These are phyloP conservation scores for Salvia rosmarinus DNA, from an alignment of 257 asterid genomes.

Conservation along the genomic window DNA sequence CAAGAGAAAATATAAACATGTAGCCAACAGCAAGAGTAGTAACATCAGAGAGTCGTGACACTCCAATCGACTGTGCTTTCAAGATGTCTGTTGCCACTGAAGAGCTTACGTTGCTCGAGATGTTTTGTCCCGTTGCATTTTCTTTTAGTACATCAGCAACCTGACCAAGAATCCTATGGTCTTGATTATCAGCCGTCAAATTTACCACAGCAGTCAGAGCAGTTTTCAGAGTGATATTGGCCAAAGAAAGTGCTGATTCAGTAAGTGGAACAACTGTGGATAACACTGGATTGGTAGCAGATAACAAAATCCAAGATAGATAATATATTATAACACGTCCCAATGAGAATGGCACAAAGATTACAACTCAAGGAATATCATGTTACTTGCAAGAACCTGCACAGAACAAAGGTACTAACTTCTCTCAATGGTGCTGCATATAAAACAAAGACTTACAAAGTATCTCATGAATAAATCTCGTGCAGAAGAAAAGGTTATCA, in stretches of 20 bases:
- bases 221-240: constrained; percentile 72
- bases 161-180: constrained; percentile 60
- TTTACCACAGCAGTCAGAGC: constrained; percentile 81
- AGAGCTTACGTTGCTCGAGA: constrained; percentile 60
- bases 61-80: constrained; percentile 63
- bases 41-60: constrained; percentile 87
- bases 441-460: not conserved
- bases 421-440: constrained; percentile 6
- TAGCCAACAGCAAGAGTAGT: constrained; percentile 98
- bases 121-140: constrained; percentile 61
- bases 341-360: constrained; percentile 81
- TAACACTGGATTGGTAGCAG: constrained; percentile 79
- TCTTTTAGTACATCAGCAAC: constrained; percentile 63
- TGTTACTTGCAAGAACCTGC: constrained; percentile 99
- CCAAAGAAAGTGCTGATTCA: constrained; percentile 84
- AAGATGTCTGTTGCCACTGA: constrained; percentile 61
- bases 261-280: constrained; percentile 83
- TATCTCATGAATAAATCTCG: not conserved
- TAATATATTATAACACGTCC: constrained; percentile 77
- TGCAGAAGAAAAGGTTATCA: constrained; percentile 9
- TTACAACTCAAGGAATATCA: constrained; percentile 92
- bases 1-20: constrained; percentile 75
- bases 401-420: constrained; percentile 27
- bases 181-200: constrained; percentile 71
- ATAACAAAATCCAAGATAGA: constrained; percentile 74